A percentile compares a stretch with the other conserved stretches of the same genome.
phyloP scores from a whole-genome alignment of 2,329 filamentous ascomycete genomes.

The Penicillium sp. region DNA sequence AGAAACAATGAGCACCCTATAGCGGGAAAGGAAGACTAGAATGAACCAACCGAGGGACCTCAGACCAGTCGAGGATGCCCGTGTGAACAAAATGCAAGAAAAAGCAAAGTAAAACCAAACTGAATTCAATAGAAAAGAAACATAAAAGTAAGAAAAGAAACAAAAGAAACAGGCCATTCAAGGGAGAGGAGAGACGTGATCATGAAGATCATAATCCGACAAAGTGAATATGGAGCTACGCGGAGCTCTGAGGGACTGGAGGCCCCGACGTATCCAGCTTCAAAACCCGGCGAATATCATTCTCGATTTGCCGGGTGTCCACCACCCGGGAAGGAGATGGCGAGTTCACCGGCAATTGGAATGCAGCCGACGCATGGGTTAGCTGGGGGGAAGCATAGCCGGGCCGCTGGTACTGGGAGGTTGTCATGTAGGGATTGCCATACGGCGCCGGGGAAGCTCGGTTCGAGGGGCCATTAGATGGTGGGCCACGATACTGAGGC shows the following conservation, averaged over 20 bases:
- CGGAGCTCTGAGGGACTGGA: conserved; percentile 34
- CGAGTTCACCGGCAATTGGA: conserved; percentile 19
- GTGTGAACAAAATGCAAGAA: conserved; percentile 16
- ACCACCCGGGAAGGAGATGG: conserved; percentile 27
- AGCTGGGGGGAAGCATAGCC: conserved; percentile 23
- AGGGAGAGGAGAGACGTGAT: background rate
- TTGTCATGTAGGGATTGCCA: conserved; percentile 20
- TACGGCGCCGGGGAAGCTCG: conserved; percentile 23
- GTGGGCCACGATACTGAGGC: background rate
- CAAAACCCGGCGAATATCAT: conserved; percentile 48
- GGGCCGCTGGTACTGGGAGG: conserved; percentile 12
- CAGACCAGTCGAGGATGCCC: conserved; percentile 22
- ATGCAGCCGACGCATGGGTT: conserved; percentile 24
- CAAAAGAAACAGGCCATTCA: background rate
- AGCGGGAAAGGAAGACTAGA: conserved; percentile 13
- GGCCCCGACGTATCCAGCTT: conserved; percentile 42
- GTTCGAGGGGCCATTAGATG: conserved; percentile 7
- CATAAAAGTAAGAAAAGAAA: conserved; percentile 1
- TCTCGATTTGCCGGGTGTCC: conserved; percentile 48
- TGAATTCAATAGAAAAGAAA: conserved; percentile 5
- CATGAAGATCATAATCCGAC: background rate
- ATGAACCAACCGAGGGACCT: conserved; percentile 16
- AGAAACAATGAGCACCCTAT: conserved; percentile 16
- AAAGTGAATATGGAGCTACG: background rate
- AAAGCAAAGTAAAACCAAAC: conserved; percentile 13